Conservation (phyloP, 164 flowering plant species). For the Cinnamomum micranthum region DNA sequence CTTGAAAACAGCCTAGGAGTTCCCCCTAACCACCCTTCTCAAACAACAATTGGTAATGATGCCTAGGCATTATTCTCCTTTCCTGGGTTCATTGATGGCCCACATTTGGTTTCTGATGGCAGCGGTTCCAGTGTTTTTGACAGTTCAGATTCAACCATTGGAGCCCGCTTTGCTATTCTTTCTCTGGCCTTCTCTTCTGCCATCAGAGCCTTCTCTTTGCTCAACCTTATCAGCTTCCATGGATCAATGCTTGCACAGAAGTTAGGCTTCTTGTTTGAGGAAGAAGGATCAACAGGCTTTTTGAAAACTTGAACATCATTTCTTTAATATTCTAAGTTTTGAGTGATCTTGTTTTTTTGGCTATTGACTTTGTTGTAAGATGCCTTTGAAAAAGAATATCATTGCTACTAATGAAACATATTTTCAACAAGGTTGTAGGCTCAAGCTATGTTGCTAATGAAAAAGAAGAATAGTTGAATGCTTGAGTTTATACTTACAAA, state of each 20-base stretch:
- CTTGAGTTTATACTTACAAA: too few relatives aligned
- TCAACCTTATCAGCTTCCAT: conserved; percentile 82
- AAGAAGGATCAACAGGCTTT: conserved; percentile 20
- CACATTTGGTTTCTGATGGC: conserved; percentile 73
- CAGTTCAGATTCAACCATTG: not conserved
- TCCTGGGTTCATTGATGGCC: conserved; percentile 41
- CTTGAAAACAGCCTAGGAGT: conserved; percentile 62
- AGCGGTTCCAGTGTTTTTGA: conserved; percentile 48
- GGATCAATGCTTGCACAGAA: conserved; percentile 79
- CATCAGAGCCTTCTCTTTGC: conserved; percentile 67
- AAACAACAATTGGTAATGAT: conserved; percentile 27
- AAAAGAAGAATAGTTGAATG: too few relatives aligned
- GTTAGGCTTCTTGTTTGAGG: conserved; percentile 46
- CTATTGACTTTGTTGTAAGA: too few relatives aligned
- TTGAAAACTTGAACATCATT: too few relatives aligned
- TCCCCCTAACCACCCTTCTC: conserved; percentile 33
- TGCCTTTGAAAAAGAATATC: too few relatives aligned
- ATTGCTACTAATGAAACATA: too few relatives aligned
- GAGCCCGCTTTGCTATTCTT: conserved; percentile 45
- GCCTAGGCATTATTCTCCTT: conserved; percentile 19
- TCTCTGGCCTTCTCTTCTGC: conserved; percentile 86
- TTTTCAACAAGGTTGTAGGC: too few relatives aligned
- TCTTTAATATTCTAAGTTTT: too few relatives aligned
- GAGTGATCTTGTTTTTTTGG: too few relatives aligned
- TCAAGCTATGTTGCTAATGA: too few relatives aligned